Evolutionary conservation across 2,329 filamentous ascomycete genomes (phyloP), one percentile per base, ranked within the genome.

Genomic region (Calonectria pteridis): DNA sequence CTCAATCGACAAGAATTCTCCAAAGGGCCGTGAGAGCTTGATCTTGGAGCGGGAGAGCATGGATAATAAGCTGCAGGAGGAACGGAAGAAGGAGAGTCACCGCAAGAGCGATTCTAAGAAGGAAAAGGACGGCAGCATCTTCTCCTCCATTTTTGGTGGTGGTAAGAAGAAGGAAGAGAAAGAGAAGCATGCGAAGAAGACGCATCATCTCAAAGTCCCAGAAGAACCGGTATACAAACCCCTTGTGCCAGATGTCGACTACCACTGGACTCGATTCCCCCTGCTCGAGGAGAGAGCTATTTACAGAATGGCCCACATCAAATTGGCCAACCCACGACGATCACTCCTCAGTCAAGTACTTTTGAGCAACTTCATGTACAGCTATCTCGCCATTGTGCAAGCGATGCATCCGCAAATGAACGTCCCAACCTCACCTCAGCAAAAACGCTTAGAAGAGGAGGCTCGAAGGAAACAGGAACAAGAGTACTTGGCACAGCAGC

Each of bases 301-400:
- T 73, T 99, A 99, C 85, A 92, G 97, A 74, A 98, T 99, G 95
- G 97, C 97, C 23, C 97, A 99, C 83, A 97, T 98, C 86, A 99
- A 99, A 85, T 91, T 99, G 74, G 97, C 97, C n/a, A 98, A 99
- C 82, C 97, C 97, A 46, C 93, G 96, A 55, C 93, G 97, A 70
- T 94, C 96, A 50, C 87, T 99, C 66, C 94, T 98, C 82, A 98
- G 96, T 73, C 97, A 99, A 84, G 97, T 99, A 28, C 88, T 99
- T 73, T 90, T 99, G 78, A 98, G 96, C 85, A 99, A 99, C 84
- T 99, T 99, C 85, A 99, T 99, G 97, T 99, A 99, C 86, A 97
- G 95, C 71, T 99, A 99, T 84, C 90, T 99, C 77, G 97, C 97
- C 75, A 99, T 98, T 84, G 97, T 99, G 58, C 97, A 99, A 85